Conservation (phyloP, 371 early-diverging fungal genomes). For the Lichtheimia ramosa region DNA sequence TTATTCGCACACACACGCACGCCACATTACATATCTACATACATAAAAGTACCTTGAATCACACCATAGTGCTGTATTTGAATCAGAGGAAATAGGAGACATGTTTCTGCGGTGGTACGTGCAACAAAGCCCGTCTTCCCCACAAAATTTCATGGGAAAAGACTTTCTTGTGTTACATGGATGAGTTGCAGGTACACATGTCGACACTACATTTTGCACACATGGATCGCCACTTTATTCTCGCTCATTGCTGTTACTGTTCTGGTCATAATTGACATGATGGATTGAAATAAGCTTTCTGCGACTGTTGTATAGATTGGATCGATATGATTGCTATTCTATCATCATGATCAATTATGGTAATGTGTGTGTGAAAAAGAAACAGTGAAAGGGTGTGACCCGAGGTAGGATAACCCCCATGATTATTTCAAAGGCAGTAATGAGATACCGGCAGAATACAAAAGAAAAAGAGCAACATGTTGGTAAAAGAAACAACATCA, state of each 20-base stretch:
- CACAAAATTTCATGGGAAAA: too few relatives aligned
- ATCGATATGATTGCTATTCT: background rate
- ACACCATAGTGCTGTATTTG: background rate
- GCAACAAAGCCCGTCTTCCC: background rate
- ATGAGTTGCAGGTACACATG: too few relatives aligned
- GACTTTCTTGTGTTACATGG: too few relatives aligned
- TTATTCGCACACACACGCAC: conserved; percentile 1
- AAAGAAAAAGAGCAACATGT: background rate
- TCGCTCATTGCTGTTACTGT: background rate
- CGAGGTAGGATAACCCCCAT: too few relatives aligned
- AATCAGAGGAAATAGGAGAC: too few relatives aligned
- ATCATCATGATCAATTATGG: background rate
- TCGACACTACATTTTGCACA: background rate
- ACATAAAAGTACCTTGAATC: too few relatives aligned
- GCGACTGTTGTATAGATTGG: too few relatives aligned
- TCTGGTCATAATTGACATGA: background rate
- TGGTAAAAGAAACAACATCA: background rate
- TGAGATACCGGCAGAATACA: too few relatives aligned
- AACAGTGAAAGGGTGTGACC: background rate
- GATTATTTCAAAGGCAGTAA: too few relatives aligned
- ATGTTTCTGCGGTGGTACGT: background rate
- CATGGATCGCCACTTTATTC: background rate
- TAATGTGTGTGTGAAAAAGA: background rate
- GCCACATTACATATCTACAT: background rate
- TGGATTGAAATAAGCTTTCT: too few relatives aligned